Evolutionary conservation across 345 rosid genomes (phyloP).

Genomic region (Acer yangbiense): DNA sequence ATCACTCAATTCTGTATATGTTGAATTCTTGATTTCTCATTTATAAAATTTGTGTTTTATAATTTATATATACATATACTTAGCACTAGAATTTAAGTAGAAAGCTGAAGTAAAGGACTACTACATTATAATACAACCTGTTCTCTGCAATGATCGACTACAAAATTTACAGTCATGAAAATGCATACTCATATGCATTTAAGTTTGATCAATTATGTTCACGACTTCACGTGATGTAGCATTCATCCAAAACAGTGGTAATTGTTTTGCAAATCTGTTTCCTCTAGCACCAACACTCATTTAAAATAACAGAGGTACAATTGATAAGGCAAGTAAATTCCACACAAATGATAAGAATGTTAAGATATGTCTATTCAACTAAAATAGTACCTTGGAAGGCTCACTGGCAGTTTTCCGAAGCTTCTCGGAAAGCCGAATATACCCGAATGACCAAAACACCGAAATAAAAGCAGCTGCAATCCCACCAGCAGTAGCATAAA

Average conservation of each 20-base stretch:
- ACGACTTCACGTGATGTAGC: background rate
- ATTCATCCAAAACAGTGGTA: background rate
- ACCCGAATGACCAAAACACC: constrained; percentile 94
- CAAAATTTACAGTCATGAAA: background rate
- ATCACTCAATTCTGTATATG: background rate
- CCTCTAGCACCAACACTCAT: background rate
- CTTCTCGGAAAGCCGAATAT: constrained; percentile 84
- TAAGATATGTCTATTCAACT: background rate
- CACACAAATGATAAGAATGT: background rate
- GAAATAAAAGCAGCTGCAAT: constrained; percentile 91
- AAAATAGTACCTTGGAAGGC: constrained; percentile 76
- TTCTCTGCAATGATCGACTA: background rate
- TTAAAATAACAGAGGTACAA: constrained; percentile 2
- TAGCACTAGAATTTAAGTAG: background rate
- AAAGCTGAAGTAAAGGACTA: background rate
- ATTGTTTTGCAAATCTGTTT: background rate
- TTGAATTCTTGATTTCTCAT: background rate
- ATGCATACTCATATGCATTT: background rate
- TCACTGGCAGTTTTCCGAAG: constrained; percentile 73
- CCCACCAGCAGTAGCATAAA: constrained; percentile 88
- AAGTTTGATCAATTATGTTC: background rate
- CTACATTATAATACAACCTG: background rate
- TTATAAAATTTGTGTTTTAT: background rate
- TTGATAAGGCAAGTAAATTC: background rate
- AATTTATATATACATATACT: background rate